Conservation (phyloP, 2,329 filamentous ascomycete species). For the Apiospora phragmitis region DNA sequence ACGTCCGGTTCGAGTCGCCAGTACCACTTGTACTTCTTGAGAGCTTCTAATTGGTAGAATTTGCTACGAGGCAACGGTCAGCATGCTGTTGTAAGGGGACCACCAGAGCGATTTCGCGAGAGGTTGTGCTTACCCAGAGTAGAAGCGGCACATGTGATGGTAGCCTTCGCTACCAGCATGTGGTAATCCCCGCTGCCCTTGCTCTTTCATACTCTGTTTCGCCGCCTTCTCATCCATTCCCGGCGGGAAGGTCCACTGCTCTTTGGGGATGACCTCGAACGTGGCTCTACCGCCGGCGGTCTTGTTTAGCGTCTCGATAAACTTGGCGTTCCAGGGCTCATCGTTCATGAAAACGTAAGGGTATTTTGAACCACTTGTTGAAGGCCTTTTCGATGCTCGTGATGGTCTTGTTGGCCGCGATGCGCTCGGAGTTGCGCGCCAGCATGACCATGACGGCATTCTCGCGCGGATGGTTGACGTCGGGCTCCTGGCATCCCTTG, state of each 20-base stretch:
- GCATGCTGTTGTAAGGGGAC: neutral
- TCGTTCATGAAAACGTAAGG: conserved; percentile 49
- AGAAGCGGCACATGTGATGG: conserved; percentile 45
- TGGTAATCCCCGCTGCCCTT: conserved; percentile 33
- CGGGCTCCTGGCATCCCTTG: conserved; percentile 40
- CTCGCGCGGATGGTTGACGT: conserved; percentile 36
- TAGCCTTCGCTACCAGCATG: conserved; percentile 43
- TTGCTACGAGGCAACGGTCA: conserved; percentile 27
- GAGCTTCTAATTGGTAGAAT: conserved; percentile 43
- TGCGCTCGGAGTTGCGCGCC: conserved; percentile 44
- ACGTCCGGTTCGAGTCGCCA: conserved; percentile 48
- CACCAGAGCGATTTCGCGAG: neutral
- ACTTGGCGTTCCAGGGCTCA: conserved; percentile 40
- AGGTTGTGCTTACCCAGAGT: conserved; percentile 39
- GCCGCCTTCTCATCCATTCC: conserved; percentile 33
- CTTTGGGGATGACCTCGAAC: conserved; percentile 42
- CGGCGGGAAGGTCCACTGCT: conserved; percentile 42
- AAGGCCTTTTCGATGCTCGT: conserved; percentile 43
- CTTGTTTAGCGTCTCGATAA: conserved; percentile 37
- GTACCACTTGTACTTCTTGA: conserved; percentile 47
- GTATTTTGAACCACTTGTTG: conserved; percentile 49
- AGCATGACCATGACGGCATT: conserved; percentile 48
- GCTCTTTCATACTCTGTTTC: conserved; percentile 33
- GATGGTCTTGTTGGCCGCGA: conserved; percentile 40
- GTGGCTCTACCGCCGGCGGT: conserved; percentile 37